Evolutionary conservation across 768 basidiomycete genomes (phyloP), one percentile per base, ranked within the genome.

Genomic region (Glaciozyma martinii): DNA sequence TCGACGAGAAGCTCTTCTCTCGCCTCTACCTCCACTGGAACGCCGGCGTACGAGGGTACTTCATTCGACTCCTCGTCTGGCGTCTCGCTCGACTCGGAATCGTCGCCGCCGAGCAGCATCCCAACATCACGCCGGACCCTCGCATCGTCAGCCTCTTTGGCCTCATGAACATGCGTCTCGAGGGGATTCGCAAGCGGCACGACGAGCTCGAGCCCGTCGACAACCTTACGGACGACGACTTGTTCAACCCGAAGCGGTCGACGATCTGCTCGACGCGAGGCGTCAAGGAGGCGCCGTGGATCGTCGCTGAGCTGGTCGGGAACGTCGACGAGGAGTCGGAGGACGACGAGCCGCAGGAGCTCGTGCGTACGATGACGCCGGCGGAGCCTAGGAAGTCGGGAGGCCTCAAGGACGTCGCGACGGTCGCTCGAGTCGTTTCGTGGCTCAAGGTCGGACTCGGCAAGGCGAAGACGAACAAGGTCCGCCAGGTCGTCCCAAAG

Each of bases 1-100:
- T 80, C 56, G 74, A 78, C 50, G 74, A 75, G 47, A 71, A 65
- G 13, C 61, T 79, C 25, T 80, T 80, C 67, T 72, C 76, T 57
- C 66, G 79, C 30, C 68, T 79, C 23, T 71, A 77, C 57, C 71
- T 80, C 23, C 78, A 77, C 74, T 80, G 77, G 76, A 72, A 73
- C 59, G 56, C 60, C 18, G 68, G 72, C 2, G 71, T 71, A 19
- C 63, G 73, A 44, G 68, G 71, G 15, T 67, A 67, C 60, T 57
- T 56, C 44, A 50, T 59, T 49, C 59, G 62, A 0, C 60, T 79
- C 23, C 75, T 80, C 60, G 79, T 78, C 27, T 76, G 77, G 76
- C 75, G 79, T 7, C 69, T 80, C 12, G 76, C 77, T 21, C 78
- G 79, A 33, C 63, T 80, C 40, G 72, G 72, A 13, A 71, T 60